These are phyloP conservation scores for Colletotrichum ledebouriae DNA, from an alignment of 2,329 filamentous ascomycete species.

Conservation along the genomic window DNA sequence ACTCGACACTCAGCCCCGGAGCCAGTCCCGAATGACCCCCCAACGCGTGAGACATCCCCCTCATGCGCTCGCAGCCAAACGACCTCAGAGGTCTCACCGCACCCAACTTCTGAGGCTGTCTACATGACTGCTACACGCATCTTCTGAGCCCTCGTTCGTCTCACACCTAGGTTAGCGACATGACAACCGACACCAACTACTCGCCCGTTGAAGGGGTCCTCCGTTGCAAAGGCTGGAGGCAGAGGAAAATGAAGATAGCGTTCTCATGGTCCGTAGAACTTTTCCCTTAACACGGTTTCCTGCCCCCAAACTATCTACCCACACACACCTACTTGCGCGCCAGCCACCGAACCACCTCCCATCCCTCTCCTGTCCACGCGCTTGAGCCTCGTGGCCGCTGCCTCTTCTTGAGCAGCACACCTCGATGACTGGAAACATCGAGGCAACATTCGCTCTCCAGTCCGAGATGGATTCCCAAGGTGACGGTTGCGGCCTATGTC, in stretches of 20 bases:
- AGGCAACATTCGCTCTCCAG: neutral
- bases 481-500: slow-evolving; percentile 19
- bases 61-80: slow-evolving; percentile 41
- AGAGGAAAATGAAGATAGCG: neutral
- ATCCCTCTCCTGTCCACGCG: slow-evolving; percentile 37
- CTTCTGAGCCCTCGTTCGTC: slow-evolving; percentile 30
- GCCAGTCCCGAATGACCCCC: slow-evolving; percentile 39
- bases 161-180: slow-evolving; percentile 35
- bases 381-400: slow-evolving; percentile 39
- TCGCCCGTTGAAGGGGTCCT: slow-evolving; percentile 1
- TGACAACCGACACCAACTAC: slow-evolving; percentile 35
- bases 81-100: slow-evolving; percentile 39
- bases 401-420: slow-evolving; percentile 27
- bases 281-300: neutral
- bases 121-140: slow-evolving; percentile 37
- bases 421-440: slow-evolving; percentile 29
- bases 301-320: slow-evolving; percentile 1
- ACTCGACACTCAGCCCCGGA: slow-evolving; percentile 37
- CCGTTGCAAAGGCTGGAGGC: neutral
- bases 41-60: slow-evolving; percentile 38
- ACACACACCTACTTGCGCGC: slow-evolving; percentile 27
- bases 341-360: slow-evolving; percentile 37
- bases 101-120: slow-evolving; percentile 37
- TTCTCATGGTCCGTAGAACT: neutral
- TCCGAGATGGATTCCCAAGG: slow-evolving; percentile 13